Evolutionary conservation across 2,329 filamentous ascomycete genomes (phyloP).

Genomic region (Ophiobolus disseminans): DNA sequence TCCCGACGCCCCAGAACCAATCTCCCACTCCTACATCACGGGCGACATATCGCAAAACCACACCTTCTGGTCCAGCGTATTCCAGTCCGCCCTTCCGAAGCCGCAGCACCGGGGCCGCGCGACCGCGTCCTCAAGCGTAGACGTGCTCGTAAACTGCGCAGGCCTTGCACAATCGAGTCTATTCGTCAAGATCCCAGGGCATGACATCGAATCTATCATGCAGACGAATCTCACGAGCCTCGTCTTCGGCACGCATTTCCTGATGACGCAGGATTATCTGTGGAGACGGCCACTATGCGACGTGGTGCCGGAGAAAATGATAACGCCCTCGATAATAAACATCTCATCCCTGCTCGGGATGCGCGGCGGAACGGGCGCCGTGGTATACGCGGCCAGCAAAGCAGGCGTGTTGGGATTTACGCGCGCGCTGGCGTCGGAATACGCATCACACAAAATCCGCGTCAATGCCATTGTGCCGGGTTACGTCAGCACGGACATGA

Average conservation of each 20-base stretch:
- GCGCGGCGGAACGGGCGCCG: constrained; percentile 72
- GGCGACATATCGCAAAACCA: constrained; percentile 27
- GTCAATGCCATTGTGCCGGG: constrained; percentile 84
- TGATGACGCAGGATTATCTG: constrained; percentile 50
- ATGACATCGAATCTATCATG: constrained; percentile 65
- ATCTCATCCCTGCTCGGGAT: constrained; percentile 76
- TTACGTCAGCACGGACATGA: constrained; percentile 85
- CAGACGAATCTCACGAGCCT: constrained; percentile 74
- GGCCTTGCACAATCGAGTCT: constrained; percentile 72
- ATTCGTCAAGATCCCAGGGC: constrained; percentile 62
- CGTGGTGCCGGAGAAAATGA: constrained; percentile 26
- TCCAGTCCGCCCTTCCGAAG: too few relatives aligned
- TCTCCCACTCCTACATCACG: constrained; percentile 30
- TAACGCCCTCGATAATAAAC: constrained; percentile 72
- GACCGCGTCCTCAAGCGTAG: constrained; percentile 22
- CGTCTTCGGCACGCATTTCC: constrained; percentile 65
- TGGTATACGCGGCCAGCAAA: constrained; percentile 80
- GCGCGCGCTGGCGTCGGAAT: constrained; percentile 69
- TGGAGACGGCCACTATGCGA: not conserved
- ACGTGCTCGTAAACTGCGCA: constrained; percentile 78
- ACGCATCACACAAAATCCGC: constrained; percentile 68
- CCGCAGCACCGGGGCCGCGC: too few relatives aligned
- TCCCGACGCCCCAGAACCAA: not conserved
- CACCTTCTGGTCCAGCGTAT: constrained; percentile 39
- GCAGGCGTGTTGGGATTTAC: constrained; percentile 78